Base-by-base conservation (phyloP, 306 rosid species). In the Carpinus viminea region DNA sequence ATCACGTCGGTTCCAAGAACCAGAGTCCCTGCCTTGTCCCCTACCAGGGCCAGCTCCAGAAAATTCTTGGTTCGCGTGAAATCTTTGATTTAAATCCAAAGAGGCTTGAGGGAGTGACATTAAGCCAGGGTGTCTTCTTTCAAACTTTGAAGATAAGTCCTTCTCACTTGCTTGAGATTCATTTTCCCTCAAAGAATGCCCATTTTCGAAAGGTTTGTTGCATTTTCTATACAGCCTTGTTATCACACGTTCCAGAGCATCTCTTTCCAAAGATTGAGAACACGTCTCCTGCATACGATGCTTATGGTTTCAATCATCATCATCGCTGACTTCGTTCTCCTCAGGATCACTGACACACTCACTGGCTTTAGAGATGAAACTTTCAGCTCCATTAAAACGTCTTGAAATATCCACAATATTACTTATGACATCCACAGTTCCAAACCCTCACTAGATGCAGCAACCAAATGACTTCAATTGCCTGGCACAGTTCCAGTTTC, bases 301-400 rank as follows among this genome's bases (percentile, higher is more conserved):
- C 83, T 93, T 93, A 82, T 93, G 99, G 89, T 96, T 96, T 72
- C 99, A 88, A 80, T 96, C 99, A 71, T 93, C 97, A 54, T 96
- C 99, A 31, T 96, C 99, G 72, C 96, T 96, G 70, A 96, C 87
- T 86, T 96, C 97, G 88, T 89, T 91, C 76, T 96, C 99, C 84
- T 91, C 96, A 8, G 96, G 98, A 74, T 93, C 94, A 91, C 92
- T 89, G 73, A 73, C 76, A 53, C 84, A 86, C 81, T 68, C 60
- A 81, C 91, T 45, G 86, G 89, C 73, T 93, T 90, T 62, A 93
- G 89, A 82, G 98, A 90, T 65, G 97, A 85, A 78, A 83, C 85
- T 82, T 90, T 88, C 83, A 93, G 76, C 90, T 91, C 95, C 94
- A 88, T 93, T 81, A 55, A 79, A 83, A 80, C 59, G 68, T 56